Evolutionary conservation across 768 basidiomycete genomes (phyloP).

Genomic region (Pulveroboletus sp.): DNA sequence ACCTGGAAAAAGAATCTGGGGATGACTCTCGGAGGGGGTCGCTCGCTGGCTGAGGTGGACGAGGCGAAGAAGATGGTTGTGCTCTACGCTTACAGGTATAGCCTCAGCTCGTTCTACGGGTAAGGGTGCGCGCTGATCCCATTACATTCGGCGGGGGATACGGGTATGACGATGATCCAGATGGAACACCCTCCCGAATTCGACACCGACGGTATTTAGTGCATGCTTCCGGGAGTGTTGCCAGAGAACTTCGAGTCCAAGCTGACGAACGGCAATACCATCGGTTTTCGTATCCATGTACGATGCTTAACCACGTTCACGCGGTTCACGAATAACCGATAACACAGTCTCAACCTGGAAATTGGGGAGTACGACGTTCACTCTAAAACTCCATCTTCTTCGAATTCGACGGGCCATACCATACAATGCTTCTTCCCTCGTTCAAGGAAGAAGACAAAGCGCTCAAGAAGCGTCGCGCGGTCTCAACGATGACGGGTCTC

Average conservation of each 20-base stretch:
- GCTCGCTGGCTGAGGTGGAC: conserved; percentile 80
- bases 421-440: conserved; percentile 97
- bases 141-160: conserved; percentile 99
- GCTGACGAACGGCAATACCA: conserved; percentile 78
- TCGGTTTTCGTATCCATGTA: conserved; percentile 96
- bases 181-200: conserved; percentile 97
- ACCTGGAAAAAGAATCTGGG: conserved; percentile 99
- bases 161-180: conserved; percentile 96
- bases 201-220: conserved; percentile 99
- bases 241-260: conserved; percentile 98
- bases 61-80: conserved; percentile 99
- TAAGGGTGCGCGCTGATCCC: conserved; percentile 96
- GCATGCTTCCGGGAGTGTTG: conserved; percentile 97
- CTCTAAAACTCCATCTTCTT: conserved; percentile 98
- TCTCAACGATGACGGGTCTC: conserved; percentile 93
- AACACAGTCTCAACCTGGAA: conserved; percentile 85
- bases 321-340: conserved; percentile 95
- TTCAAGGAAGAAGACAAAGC: conserved; percentile 99
- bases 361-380: conserved; percentile 83
- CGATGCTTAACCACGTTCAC: conserved; percentile 97
- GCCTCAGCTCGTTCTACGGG: conserved; percentile 99
- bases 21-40: conserved; percentile 57
- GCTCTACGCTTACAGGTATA: conserved; percentile 98
- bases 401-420: conserved; percentile 97
- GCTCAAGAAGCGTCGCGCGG: conserved; percentile 97